Conservation (phyloP, 2,329 filamentous ascomycete species). For the Basipetospora chlamydospora region DNA sequence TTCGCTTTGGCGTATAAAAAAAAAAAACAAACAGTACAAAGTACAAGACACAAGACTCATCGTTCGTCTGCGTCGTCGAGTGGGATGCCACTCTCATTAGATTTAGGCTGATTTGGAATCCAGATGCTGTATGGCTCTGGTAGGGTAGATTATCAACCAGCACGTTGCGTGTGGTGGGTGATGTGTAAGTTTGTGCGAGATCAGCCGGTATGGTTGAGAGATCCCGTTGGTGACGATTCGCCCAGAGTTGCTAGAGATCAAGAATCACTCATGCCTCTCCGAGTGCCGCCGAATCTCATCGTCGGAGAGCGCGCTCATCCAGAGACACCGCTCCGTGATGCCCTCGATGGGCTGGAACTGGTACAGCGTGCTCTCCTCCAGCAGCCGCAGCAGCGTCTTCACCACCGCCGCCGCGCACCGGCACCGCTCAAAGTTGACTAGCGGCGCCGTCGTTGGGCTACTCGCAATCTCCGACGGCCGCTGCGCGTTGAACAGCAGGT, state of each 20-base stretch:
- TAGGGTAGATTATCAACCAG: too few relatives aligned
- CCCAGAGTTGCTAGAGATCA: too few relatives aligned
- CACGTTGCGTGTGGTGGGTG: too few relatives aligned
- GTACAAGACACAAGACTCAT: too few relatives aligned
- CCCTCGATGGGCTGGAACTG: conserved; percentile 61
- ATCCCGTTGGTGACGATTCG: too few relatives aligned
- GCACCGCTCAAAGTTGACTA: conserved; percentile 75
- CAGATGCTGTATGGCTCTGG: too few relatives aligned
- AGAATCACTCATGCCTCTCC: conserved; percentile 31
- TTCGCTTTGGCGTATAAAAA: too few relatives aligned
- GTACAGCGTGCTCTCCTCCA: conserved; percentile 66
- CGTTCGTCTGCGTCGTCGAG: too few relatives aligned
- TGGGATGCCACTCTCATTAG: too few relatives aligned
- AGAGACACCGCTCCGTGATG: conserved; percentile 68
- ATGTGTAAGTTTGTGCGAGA: too few relatives aligned
- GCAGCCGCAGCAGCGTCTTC: conserved; percentile 63
- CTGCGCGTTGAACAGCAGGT: conserved; percentile 69
- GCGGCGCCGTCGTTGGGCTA: conserved; percentile 48
- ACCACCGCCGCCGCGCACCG: conserved; percentile 62
- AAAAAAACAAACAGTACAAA: too few relatives aligned
- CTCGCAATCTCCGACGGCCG: conserved; percentile 60
- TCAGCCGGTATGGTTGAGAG: background rate
- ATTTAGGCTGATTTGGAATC: too few relatives aligned
- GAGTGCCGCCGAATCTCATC: conserved; percentile 53
- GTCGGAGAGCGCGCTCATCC: conserved; percentile 65